Base-by-base conservation (phyloP, 2,329 filamentous ascomycete genomes). In the Dryadomyces quercivorus region DNA sequence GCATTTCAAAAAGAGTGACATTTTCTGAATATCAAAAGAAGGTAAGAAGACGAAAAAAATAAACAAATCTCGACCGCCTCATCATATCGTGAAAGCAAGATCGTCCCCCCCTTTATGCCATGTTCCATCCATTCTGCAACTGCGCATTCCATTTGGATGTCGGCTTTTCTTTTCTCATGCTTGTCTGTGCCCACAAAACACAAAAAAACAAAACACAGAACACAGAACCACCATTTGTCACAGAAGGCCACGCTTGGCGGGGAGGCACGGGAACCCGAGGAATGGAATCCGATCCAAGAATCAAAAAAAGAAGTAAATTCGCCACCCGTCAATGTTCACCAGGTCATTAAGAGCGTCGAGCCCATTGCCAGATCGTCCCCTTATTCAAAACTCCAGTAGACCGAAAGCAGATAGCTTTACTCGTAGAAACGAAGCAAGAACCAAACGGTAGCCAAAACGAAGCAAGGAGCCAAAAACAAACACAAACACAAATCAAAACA, bases 211-310 rank as follows among this genome's bases (percentile, higher is more conserved):
- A 31, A 31, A 31, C 26, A n/a, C n/a, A n/a, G n/a, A n/a, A n/a
- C 26, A 31, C 26, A 31, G 8, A 31, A 31, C 26, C 26, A 31
- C 26, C 26, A 42, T 42, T 42, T 42, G 12, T 42, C 12, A 42
- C 26, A 31, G 26, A 31, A 31, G 26, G 26, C 26, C 26, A 5
- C 26, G 26, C 26, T 31, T 31, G 26, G 26, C 26, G 8, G 26
- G 26, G 26, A 31, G 26, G 26, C 26, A 31, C 26, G 8, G 26
- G 26, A 31, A 31, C 26, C 26, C 5, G 38, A 42, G 15, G 45
- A 49, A 50, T 45, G 38, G 22, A 18, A 55, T 34, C 44, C 12
- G 20, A 46, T 56, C 26, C 48, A 26, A 47, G 44, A 51, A 50
- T 22, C 31, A 31, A 3, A 18, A 12, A 22, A 22, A 45, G 5